A percentile compares a stretch with the other conserved stretches of the same genome.
Evolutionary conservation across 306 rosid species (phyloP).

Genomic region (Vigna unguiculata): DNA sequence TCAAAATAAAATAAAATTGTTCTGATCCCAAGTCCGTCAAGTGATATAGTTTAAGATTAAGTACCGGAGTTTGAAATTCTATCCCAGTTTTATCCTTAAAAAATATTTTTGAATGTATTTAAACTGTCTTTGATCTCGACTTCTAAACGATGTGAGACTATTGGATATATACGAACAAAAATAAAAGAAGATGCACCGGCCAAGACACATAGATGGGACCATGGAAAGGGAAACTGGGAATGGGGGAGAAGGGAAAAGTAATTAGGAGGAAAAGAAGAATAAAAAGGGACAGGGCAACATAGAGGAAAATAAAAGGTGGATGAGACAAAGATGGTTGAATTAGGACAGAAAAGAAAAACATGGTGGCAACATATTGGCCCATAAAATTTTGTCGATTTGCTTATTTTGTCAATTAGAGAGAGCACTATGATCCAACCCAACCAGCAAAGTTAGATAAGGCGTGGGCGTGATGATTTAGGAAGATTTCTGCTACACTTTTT

Average conservation of each 20-base stretch:
- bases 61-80: too few species aligned
- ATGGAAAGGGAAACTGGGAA: constrained; percentile 31
- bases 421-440: constrained; percentile 51
- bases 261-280: constrained; percentile 24
- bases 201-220: constrained; percentile 41
- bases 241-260: constrained; percentile 15
- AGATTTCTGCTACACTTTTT: constrained; percentile 18
- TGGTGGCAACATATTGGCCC: constrained; percentile 66
- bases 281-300: constrained; percentile 22
- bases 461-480: constrained; percentile 37
- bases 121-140: too few species aligned
- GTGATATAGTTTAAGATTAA: too few species aligned
- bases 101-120: too few species aligned
- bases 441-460: constrained; percentile 44
- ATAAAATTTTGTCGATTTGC: constrained; percentile 50
- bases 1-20: constrained; percentile 31
- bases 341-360: constrained; percentile 51
- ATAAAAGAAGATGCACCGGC: constrained; percentile 47
- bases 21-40: too few species aligned
- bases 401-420: constrained; percentile 49
- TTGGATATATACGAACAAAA: too few species aligned
- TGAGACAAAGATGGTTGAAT: constrained; percentile 57
- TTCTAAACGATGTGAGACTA: too few species aligned
- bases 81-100: too few species aligned
- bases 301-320: constrained; percentile 45